Conservation (phyloP, 202 grass and related monocot species). For the Brachypodium distachyon region DNA sequence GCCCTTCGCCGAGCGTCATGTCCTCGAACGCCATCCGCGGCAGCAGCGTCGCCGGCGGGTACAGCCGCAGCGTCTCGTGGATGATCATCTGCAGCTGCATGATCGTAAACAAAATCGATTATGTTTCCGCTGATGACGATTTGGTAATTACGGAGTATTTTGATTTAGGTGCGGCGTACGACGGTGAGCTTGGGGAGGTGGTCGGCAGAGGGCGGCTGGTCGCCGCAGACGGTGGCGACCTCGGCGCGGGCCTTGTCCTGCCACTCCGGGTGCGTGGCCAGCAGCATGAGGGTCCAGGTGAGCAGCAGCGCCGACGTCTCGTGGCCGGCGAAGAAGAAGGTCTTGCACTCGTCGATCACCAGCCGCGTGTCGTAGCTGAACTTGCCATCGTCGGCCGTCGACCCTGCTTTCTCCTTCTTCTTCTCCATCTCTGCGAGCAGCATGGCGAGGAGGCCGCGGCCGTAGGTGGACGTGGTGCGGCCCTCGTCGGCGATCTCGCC, state of each 20-base stretch:
- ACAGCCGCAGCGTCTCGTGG: slow-evolving; percentile 66
- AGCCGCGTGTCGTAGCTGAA: slow-evolving; percentile 60
- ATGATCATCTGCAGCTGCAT: slow-evolving; percentile 91
- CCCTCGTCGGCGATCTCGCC: slow-evolving; percentile 67
- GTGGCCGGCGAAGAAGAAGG: slow-evolving; percentile 75
- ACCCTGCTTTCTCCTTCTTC: slow-evolving; percentile 2
- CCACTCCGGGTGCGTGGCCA: slow-evolving; percentile 69
- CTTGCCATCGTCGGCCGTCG: background rate
- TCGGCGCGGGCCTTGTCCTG: slow-evolving; percentile 67
- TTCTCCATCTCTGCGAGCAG: slow-evolving; percentile 56
- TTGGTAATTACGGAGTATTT: background rate
- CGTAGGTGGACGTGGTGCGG: slow-evolving; percentile 43
- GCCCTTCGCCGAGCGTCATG: slow-evolving; percentile 39
- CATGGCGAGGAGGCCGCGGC: slow-evolving; percentile 48
- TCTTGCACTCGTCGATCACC: slow-evolving; percentile 84
- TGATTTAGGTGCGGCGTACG: slow-evolving; percentile 20
- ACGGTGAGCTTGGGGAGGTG: slow-evolving; percentile 74
- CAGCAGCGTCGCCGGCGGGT: slow-evolving; percentile 74
- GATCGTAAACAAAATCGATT: background rate
- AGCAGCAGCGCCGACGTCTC: slow-evolving; percentile 76
- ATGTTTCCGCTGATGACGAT: background rate
- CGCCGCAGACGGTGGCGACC: slow-evolving; percentile 58
- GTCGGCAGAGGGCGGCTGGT: slow-evolving; percentile 39
- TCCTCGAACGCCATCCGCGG: slow-evolving; percentile 91
- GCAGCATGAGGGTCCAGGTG: slow-evolving; percentile 86